Evolutionary conservation across 106 monocot species (phyloP).

Genomic region (Platanthera zijinensis): DNA sequence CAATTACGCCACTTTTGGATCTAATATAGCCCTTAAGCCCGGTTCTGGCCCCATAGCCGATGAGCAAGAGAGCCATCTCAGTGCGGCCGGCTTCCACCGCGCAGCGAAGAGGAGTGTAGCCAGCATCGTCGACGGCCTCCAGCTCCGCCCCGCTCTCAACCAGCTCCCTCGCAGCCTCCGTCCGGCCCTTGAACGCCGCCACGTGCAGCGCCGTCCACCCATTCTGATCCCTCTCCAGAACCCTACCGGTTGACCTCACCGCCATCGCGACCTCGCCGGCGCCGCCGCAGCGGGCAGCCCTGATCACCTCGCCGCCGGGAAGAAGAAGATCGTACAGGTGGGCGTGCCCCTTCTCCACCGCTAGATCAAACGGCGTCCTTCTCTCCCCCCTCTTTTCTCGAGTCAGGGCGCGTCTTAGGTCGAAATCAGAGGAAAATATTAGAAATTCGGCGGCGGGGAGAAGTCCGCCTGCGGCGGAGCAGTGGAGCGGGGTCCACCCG

Average conservation of each 20-base stretch:
- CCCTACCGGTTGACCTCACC: constrained; percentile 2
- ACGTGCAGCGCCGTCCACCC: constrained; percentile 37
- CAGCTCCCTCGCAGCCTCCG: constrained; percentile 13
- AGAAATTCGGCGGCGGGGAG: constrained; percentile 8
- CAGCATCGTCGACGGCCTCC: constrained; percentile 20
- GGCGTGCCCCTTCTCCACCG: constrained; percentile 21
- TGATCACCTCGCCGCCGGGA: constrained; percentile 4
- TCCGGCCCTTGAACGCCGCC: constrained; percentile 27
- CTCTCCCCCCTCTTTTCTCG: not conserved
- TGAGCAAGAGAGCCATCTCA: constrained; percentile 21
- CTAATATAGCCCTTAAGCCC: constrained; percentile 18
- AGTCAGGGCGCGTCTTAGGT: constrained; percentile 17
- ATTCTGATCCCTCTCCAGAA: constrained; percentile 22
- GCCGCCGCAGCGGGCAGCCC: constrained; percentile 14
- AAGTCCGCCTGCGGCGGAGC: constrained; percentile 19
- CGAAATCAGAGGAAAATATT: not conserved
- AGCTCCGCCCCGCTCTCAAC: constrained; percentile 17
- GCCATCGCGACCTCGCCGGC: not conserved
- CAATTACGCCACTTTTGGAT: not conserved
- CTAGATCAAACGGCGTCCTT: constrained; percentile 30
- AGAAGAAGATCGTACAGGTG: constrained; percentile 18
- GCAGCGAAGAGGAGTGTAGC: constrained; percentile 29
- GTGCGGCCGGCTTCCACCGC: constrained; percentile 26
- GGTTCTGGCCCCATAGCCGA: constrained; percentile 12
- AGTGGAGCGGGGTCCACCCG: constrained; percentile 40